These are phyloP conservation scores for Russula vinacea DNA, from an alignment of 768 basidiomycete genomes.

Conservation along the genomic window DNA sequence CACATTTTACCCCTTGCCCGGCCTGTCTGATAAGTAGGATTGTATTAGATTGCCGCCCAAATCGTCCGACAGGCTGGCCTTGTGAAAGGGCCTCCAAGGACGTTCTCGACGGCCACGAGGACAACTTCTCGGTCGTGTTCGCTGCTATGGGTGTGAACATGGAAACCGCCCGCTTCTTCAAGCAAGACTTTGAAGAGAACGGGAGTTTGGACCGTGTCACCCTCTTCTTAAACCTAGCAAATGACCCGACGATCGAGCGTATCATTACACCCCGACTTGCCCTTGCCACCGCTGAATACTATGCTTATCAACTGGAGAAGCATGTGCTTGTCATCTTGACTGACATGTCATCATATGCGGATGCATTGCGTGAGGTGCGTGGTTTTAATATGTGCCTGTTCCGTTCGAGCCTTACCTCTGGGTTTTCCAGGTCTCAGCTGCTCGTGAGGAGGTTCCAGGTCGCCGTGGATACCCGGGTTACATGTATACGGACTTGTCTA, in stretches of 20 bases:
- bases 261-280: conserved; percentile 99
- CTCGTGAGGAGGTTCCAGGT: conserved; percentile 98
- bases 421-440: conserved; percentile 78
- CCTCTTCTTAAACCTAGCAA: conserved; percentile 96
- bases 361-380: conserved; percentile 87
- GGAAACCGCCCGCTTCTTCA: conserved; percentile 99
- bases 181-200: conserved; percentile 98
- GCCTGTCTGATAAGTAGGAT: conserved; percentile 12
- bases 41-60: conserved; percentile 89
- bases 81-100: conserved; percentile 94
- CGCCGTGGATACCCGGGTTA: conserved; percentile 98
- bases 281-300: conserved; percentile 97
- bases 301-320: conserved; percentile 99
- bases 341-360: conserved; percentile 98
- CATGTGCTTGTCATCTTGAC: conserved; percentile 99
- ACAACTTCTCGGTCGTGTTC: conserved; percentile 99
- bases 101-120: conserved; percentile 97
- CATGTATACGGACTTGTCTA: conserved; percentile 99
- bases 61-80: conserved; percentile 99
- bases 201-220: conserved; percentile 97
- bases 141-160: conserved; percentile 99
- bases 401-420: conserved; percentile 17
- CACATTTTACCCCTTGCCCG: conserved; percentile 19
- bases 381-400: conserved; percentile 30
- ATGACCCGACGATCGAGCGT: conserved; percentile 99